Conservation (phyloP, 495 filamentous ascomycete species). For the Penicillium antarcticum region DNA sequence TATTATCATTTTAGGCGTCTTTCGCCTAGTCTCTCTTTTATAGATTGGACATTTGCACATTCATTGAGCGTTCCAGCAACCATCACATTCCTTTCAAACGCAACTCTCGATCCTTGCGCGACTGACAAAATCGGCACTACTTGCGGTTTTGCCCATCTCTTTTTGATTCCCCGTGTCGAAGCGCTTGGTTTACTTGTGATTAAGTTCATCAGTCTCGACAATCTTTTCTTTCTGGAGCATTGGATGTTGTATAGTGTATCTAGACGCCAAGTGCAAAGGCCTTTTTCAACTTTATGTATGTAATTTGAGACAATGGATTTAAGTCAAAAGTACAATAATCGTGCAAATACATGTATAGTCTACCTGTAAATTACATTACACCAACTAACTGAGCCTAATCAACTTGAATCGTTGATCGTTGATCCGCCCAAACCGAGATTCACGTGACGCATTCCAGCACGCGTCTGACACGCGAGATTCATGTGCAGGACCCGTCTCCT, state of each 20-base stretch:
- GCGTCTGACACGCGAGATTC: conserved; percentile 3
- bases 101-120: conserved; percentile 9
- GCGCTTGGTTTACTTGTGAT: conserved; percentile 4
- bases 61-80: conserved; percentile 24
- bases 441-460: conserved; percentile 4
- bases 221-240: conserved; percentile 3
- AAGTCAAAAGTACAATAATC: too few relatives aligned
- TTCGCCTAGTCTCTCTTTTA: conserved; percentile 9
- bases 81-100: conserved; percentile 22
- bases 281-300: conserved; percentile 23
- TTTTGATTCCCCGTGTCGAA: conserved; percentile 24
- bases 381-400: conserved; percentile 6
- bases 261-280: conserved; percentile 10
- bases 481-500: background rate
- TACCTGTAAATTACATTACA: background rate
- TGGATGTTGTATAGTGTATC: conserved; percentile 3
- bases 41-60: conserved; percentile 18
- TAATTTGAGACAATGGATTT: conserved; percentile 19
- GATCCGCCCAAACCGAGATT: background rate
- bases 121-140: conserved; percentile 6
- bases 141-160: background rate
- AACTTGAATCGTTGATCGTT: background rate
- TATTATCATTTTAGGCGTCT: conserved; percentile 6
- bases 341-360: too few relatives aligned
- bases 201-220: conserved; percentile 1